phyloP scores from a whole-genome alignment of 352 stramenopile species.

The Pythium dissimile region DNA sequence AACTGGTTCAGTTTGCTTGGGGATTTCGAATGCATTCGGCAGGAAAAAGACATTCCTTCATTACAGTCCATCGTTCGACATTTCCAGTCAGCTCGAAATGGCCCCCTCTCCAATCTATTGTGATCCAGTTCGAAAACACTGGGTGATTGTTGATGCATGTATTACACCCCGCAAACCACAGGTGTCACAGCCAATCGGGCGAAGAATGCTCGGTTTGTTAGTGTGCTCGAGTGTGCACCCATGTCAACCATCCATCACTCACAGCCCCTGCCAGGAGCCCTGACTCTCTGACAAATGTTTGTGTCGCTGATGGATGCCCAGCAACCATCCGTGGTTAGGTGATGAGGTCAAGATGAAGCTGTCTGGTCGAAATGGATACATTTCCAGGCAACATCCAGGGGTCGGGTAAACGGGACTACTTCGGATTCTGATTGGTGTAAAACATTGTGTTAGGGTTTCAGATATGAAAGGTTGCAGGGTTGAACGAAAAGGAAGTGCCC shows the following conservation, averaged over 20 bases:
- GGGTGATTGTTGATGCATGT: constrained; percentile 3
- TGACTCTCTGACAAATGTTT: constrained; percentile 24
- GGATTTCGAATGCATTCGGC: no score
- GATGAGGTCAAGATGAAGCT: constrained; percentile 16
- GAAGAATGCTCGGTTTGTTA: neutral
- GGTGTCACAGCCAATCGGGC: constrained; percentile 15
- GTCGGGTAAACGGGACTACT: constrained; percentile 4
- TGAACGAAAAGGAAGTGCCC: constrained; percentile 20
- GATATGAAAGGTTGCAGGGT: constrained; percentile 24
- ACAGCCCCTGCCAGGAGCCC: constrained; percentile 3
- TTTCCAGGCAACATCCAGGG: constrained; percentile 6
- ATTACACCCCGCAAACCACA: constrained; percentile 7
- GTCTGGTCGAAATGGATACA: constrained; percentile 28
- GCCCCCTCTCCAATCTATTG: no score
- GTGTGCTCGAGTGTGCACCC: constrained; percentile 10
- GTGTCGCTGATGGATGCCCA: constrained; percentile 18
- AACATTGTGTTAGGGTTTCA: constrained; percentile 20
- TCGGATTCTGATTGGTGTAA: constrained; percentile 8
- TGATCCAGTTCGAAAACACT: no score
- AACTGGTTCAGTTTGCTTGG: no score
- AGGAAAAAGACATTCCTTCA: no score
- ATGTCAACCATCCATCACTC: constrained; percentile 25
- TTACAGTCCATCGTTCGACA: neutral
- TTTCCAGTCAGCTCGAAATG: neutral
- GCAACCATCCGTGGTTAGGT: constrained; percentile 16